Evolutionary conservation across 345 rosid genomes (phyloP).

Genomic region (Hibiscus mutabilis): DNA sequence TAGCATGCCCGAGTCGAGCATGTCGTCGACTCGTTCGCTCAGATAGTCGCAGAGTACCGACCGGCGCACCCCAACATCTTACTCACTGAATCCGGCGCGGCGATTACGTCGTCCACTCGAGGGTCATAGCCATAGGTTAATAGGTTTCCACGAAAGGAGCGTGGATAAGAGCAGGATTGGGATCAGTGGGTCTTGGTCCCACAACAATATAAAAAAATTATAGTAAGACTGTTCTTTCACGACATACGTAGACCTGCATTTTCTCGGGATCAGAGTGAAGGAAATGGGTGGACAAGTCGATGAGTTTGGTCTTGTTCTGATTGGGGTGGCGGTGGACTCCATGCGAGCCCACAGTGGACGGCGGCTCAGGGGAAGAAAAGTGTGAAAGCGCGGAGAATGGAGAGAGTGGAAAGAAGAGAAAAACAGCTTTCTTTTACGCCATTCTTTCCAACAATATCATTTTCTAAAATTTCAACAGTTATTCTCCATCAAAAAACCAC

Average conservation of each 20-base stretch:
- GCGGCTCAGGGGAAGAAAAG: neutral
- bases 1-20: constrained; percentile 84
- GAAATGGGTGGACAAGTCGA: constrained; percentile 57
- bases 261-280: constrained; percentile 64
- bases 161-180: constrained; percentile 37
- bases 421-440: neutral
- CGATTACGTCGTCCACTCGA: constrained; percentile 32
- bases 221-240: too few species aligned
- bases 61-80: constrained; percentile 44
- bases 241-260: constrained; percentile 59
- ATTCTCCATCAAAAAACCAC: too few species aligned
- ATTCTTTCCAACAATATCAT: too few species aligned
- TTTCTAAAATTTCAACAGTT: too few species aligned
- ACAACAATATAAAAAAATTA: too few species aligned
- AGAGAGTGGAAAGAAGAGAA: neutral
- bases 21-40: constrained; percentile 64
- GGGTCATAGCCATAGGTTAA: constrained; percentile 35
- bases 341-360: neutral
- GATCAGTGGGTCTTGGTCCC: too few species aligned
- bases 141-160: constrained; percentile 53
- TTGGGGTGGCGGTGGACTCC: constrained; percentile 15
- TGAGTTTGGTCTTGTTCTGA: constrained; percentile 40
- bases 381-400: neutral
- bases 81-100: constrained; percentile 26
- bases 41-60: constrained; percentile 55